A percentile compares a stretch with the other conserved stretches of the same genome.
These are phyloP conservation scores for Veloboletus limbatus DNA, from an alignment of 1,284 basidiomycete species.

Conservation along the genomic window DNA sequence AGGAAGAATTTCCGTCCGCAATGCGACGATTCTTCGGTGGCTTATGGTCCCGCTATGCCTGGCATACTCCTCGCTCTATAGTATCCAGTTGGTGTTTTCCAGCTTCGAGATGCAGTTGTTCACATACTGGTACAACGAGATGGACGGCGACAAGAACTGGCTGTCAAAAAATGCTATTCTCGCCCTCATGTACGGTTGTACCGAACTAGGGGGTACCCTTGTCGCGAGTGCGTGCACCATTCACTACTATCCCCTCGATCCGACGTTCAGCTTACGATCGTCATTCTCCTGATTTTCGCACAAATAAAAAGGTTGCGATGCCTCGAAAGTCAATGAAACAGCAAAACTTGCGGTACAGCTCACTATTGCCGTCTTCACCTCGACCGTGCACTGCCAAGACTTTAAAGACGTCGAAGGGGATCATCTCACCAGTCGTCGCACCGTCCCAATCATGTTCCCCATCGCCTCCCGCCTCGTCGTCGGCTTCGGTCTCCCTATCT, in stretches of 20 bases:
- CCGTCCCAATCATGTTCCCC: slow-evolving; percentile 37
- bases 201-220: slow-evolving; percentile 40
- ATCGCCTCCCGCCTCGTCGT: slow-evolving; percentile 25
- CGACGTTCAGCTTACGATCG: background rate
- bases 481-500: slow-evolving; percentile 24
- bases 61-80: slow-evolving; percentile 32
- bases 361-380: slow-evolving; percentile 25
- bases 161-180: slow-evolving; percentile 37
- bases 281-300: background rate
- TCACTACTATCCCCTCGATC: too few species aligned
- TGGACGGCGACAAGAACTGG: slow-evolving; percentile 37
- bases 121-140: slow-evolving; percentile 38
- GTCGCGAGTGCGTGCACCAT: slow-evolving; percentile 31
- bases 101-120: slow-evolving; percentile 35
- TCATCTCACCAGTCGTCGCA: slow-evolving; percentile 28
- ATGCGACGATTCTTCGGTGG: slow-evolving; percentile 39
- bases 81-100: slow-evolving; percentile 28
- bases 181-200: slow-evolving; percentile 37
- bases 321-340: slow-evolving; percentile 19
- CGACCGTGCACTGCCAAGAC: slow-evolving; percentile 42
- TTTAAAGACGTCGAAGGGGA: slow-evolving; percentile 40
- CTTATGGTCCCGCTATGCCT: slow-evolving; percentile 36
- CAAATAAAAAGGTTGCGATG: slow-evolving; percentile 1
- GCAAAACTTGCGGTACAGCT: slow-evolving; percentile 23
- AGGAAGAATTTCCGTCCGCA: slow-evolving; percentile 33